Base-by-base conservation (phyloP, 495 filamentous ascomycete genomes). In the Hypoxylon subgilvum region DNA sequence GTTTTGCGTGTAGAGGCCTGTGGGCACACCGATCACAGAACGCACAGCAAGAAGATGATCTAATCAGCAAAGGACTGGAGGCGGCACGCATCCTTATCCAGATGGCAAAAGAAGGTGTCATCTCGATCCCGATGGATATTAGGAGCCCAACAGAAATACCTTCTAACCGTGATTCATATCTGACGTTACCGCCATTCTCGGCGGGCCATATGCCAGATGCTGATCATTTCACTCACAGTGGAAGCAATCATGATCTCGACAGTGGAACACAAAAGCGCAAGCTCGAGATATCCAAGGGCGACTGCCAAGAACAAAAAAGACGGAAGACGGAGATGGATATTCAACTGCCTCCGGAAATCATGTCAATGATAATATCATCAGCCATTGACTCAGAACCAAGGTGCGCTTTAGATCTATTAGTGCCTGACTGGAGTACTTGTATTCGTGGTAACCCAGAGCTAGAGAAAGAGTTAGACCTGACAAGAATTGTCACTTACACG, bases 381-480 rank as follows among this genome's bases (percentile, higher is more conserved):
- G 32, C 27, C 2, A 41, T 58, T 1, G 12, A 40, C 8, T 41
- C 48, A 1, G 14, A 30, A 23, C 53, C 50, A 2, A 45, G 1
- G 8, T 69, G 67, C 13, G 67, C 50, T 21, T 31, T 69, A 3
- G 22, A 60, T 31, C 39, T 69, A 0, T 35, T 67, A 4, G 56
- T 64, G 0, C 64, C 63, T 2, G 67, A 69, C 10, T 69, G 67
- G 67, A 43, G 25, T 4, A 10, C 46, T 2, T 63, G 60, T 30
- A 21, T 43, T 28, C 22, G n/a, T 22, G 49, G 60, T 35, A 42
- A 31, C 9, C 30, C 49, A 0, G 6, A 21, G 2, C 6, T 31
- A 17, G 52, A 58, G 4, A 40, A 21, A 17, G 18, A n/a, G 0
- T 16, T 43, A 27, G 14, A 38, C 0, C 23, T 23, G 0, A 64